A percentile compares a stretch with the other conserved stretches of the same genome.
These are phyloP conservation scores for Picea glauca DNA, from an alignment of 75 land plant genomes.

Conservation along the genomic window DNA sequence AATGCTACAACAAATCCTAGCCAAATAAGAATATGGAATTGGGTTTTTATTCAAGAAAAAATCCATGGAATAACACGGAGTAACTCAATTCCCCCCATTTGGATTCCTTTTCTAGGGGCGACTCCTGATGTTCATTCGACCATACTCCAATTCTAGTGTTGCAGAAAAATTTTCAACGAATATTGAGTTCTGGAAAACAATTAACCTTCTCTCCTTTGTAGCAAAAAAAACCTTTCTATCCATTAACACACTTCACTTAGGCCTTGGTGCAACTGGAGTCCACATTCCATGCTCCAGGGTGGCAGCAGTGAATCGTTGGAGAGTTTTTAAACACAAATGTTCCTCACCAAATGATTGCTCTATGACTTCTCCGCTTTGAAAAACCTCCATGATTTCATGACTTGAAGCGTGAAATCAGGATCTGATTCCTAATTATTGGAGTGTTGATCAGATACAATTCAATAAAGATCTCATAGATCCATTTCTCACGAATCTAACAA, in stretches of 20 bases:
- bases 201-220: conserved; percentile 66
- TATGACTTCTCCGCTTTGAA: conserved; percentile 65
- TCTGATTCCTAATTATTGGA: background rate
- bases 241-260: conserved; percentile 83
- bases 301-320: conserved; percentile 80
- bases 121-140: conserved; percentile 94
- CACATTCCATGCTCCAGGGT: conserved; percentile 94
- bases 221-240: conserved; percentile 82
- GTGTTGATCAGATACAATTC: no score
- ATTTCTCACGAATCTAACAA: no score
- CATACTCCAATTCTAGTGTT: conserved; percentile 86
- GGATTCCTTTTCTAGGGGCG: conserved; percentile 79
- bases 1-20: conserved; percentile 87
- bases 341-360: conserved; percentile 91
- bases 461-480: no score
- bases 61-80: conserved; percentile 93
- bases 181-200: conserved; percentile 76
- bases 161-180: conserved; percentile 89
- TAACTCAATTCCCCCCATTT: conserved; percentile 87
- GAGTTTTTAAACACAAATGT: conserved; percentile 78
- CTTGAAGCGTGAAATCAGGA: no score
- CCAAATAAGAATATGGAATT: conserved; percentile 94
- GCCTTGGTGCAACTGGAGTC: conserved; percentile 78
- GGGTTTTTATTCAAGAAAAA: conserved; percentile 90
- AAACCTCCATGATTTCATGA: no score